Evolutionary conservation across 805 yeast species (phyloP).

Genomic region (Candida pseudofarinosa): DNA sequence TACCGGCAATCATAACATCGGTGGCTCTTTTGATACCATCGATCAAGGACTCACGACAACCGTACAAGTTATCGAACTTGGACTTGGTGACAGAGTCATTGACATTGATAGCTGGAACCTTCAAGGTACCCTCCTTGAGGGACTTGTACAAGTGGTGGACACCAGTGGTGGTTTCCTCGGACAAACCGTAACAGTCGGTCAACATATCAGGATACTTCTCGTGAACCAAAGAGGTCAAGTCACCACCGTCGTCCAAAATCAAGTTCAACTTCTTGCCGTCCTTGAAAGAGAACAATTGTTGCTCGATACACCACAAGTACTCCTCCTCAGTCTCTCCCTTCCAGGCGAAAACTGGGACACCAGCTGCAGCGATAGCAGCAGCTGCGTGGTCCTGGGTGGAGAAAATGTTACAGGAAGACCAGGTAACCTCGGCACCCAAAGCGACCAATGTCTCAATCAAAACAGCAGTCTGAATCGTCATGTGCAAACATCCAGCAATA

Average conservation of each 20-base stretch:
- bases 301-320: conserved; percentile 98
- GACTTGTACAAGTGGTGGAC: conserved; percentile 98
- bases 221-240: conserved; percentile 93
- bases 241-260: conserved; percentile 99
- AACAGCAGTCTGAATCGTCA: conserved; percentile 99
- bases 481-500: conserved; percentile 98
- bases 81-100: conserved; percentile 99
- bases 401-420: conserved; percentile 99
- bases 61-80: conserved; percentile 98
- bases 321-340: conserved; percentile 99
- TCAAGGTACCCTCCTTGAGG: conserved; percentile 81
- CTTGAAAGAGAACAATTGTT: conserved; percentile 97
- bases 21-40: conserved; percentile 99
- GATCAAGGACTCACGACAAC: conserved; percentile 97
- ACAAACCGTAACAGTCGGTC: conserved; percentile 89
- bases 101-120: conserved; percentile 99
- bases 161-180: conserved; percentile 99
- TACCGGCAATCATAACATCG: conserved; percentile 99
- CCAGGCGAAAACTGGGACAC: conserved; percentile 99
- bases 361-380: conserved; percentile 99
- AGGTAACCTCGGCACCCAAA: conserved; percentile 98
- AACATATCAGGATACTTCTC: conserved; percentile 97
- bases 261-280: conserved; percentile 92
- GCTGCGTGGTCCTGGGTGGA: conserved; percentile 99
- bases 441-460: conserved; percentile 95